Evolutionary conservation across 1,139 yeast genomes (phyloP), one percentile per base, ranked within the genome.

Genomic region (Candida glucosophila): DNA sequence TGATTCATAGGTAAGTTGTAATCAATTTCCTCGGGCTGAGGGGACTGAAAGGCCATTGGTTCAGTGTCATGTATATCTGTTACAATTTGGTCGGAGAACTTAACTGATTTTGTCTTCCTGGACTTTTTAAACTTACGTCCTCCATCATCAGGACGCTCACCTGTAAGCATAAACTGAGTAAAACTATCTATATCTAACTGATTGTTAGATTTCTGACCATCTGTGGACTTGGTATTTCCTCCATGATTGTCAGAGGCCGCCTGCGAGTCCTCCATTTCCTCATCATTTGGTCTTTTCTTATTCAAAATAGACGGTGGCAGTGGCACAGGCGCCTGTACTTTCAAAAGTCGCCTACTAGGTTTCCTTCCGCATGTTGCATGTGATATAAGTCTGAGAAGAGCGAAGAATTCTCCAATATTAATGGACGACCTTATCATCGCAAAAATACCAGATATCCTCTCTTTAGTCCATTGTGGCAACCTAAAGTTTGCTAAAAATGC

Each of bases 381-480:
- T 10, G 83, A 65, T 14, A 80, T 63, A 20, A 80, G 54, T 40
- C 92, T 58, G 28, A 79, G 47, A 22, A 78, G 58, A 2, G 90
- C 90, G 52, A 75, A 80, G 46, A 80, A 80, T 45, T 78, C 83
- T 4, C 88, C 88, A 31, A 78, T 71, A 40, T 77, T 77, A 29
- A 79, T 57, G 7, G 77, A 64, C 28, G 52, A 45, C 17, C 62
- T 44, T 26, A 69, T 64, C 28, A 69, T 66, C 30, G 55, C 52
- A 41, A 78, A 79, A 6, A 78, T 61, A 20, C 55, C 54, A 26
- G 52, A 55, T 27, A 78, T 57, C 29, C 66, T 47, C 6, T 60
- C 64, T 39, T 67, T 67, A 5, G 64, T 41, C 2, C 42, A 36
- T 1, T 52, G 52, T 1, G 71, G 43, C 11, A 80, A 55, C 32